Base-by-base conservation (phyloP, 768 basidiomycete genomes). In the Sporobolomyces roseus region DNA sequence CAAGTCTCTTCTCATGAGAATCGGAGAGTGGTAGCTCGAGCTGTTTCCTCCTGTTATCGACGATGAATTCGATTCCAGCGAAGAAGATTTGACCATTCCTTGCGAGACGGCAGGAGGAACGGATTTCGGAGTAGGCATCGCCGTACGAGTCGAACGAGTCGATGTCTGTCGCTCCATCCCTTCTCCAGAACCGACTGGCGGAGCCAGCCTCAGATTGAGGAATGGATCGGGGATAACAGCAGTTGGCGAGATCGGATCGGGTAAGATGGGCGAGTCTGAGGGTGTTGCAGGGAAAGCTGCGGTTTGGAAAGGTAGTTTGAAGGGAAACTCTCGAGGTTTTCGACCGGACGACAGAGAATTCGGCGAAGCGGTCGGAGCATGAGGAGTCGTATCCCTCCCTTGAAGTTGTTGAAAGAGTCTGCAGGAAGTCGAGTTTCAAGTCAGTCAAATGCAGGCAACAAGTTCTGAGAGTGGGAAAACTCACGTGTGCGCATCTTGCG, bases 201-300 rank as follows among this genome's bases (percentile, higher is more conserved):
- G 29, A n/a, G 7, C 17, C 43, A 60, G 35, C 2, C 58, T 17
- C 43, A 60, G 7, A 32, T 60, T 46, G 36, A 38, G 36, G 45
- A 68, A 58, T n/a, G 66, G 66, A 50, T 68, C 61, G n/a, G 61
- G 48, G 13, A 68, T 52, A 49, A 68, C 48, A 1, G 61, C 46
- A 0, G 61, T 68, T 1, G 66, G 66, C 9, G 66, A 68, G 55
- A 68, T 54, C 23, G 66, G 66, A 8, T 58, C 66, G 23, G 60
- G 66, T 14, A 67, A 21, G 27, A 49, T 4, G 12, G 60, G 60
- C 27, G 66, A 67, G 32, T 60, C 58, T 2, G 58, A 48, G 2
- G 45, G 45, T 19, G 35, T 41, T 32, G 38, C 14, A 1, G 54
- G 55, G 35, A 49, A 35, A 7, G 63, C 19, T 51, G 67, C 33